Conservation (phyloP, 2,329 filamentous ascomycete species). For the Colletotrichum phormii region DNA sequence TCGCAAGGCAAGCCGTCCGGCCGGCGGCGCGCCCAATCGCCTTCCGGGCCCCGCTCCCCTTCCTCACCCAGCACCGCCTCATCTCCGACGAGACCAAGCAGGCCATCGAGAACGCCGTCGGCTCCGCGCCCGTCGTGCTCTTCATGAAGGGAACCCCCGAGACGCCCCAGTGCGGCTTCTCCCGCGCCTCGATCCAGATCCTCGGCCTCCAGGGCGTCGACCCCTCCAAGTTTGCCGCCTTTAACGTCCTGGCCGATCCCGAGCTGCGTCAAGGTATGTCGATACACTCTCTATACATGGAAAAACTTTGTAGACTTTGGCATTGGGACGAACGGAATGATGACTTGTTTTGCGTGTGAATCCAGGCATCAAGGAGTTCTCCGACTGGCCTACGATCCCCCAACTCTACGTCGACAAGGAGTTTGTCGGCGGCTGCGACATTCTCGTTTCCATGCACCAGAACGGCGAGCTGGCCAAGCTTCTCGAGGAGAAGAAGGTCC, state of each 20-base stretch:
- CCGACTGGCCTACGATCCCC: conserved; percentile 98
- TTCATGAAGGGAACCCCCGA: conserved; percentile 99
- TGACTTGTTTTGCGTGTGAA: neutral
- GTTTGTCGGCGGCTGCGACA: conserved; percentile 98
- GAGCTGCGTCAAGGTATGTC: conserved; percentile 82
- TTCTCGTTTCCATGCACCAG: conserved; percentile 96
- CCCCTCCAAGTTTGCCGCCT: conserved; percentile 95
- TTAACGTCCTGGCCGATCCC: conserved; percentile 94
- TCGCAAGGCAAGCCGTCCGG: conserved; percentile 52
- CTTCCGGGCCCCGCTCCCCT: conserved; percentile 36
- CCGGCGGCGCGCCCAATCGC: conserved; percentile 44
- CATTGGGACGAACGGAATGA: too few species aligned
- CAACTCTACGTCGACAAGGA: conserved; percentile 96
- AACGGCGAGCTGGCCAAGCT: conserved; percentile 93
- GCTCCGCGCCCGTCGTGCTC: conserved; percentile 89
- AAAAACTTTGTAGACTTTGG: too few species aligned
- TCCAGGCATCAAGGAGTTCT: conserved; percentile 97
- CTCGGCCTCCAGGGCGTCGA: conserved; percentile 94
- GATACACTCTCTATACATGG: neutral
- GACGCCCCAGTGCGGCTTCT: conserved; percentile 96
- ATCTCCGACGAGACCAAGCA: conserved; percentile 83
- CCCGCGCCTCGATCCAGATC: conserved; percentile 93
- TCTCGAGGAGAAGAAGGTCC: conserved; percentile 90
- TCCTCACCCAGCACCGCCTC: conserved; percentile 65
- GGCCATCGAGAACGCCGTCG: conserved; percentile 91